Base-by-base conservation (phyloP, 495 filamentous ascomycete species). In the Lepraria neglecta region DNA sequence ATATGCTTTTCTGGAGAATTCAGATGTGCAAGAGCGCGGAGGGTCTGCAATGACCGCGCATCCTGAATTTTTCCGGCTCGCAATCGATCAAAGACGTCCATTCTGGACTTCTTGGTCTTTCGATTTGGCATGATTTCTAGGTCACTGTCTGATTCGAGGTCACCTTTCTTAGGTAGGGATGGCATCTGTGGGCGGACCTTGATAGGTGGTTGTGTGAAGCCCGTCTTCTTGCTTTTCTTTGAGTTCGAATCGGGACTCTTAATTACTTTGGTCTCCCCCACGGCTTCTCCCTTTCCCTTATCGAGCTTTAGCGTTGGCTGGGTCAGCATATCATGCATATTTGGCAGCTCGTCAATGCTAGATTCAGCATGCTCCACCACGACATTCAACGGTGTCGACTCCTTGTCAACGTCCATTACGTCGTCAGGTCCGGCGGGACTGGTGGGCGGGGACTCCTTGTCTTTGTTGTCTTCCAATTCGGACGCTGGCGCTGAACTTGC, bases 21-120 rank as follows among this genome's bases (percentile, higher is more conserved):
- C 43, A 95, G 69, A 64, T 91, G 86, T 9, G 92, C 90, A 28
- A 96, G 78, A 51, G 83, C 81, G 56, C 87, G 86, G 15, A 94
- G 77, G 21, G 77, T 80, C 46, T 83, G 79, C 65, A 95, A 78
- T 9, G 87, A 79, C n/a, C 74, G 71, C 3, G 85, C 77, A 68
- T 91, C 86, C 35, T 82, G 77, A 33, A 75, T 65, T 58, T 80
- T 78, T 51, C 76, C 78, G 4, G 77, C 69, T 0, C 85, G 85
- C 10, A 91, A 67, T 24, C 84, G 83, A 65, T 91, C 83, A 65
- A 95, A 92, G 30, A 88, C 80, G 56, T 82, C 75, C 45, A 77
- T 70, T 19, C 74, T 72, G 30, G 75, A 72, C 52, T 69, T 71
- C 60, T 77, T 77, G 11, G 19, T 50, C 17, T 67, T 73, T 40